phyloP scores from a whole-genome alignment of 192 early-diverging fungal genomes.

The Chytriomyces sp. region DNA sequence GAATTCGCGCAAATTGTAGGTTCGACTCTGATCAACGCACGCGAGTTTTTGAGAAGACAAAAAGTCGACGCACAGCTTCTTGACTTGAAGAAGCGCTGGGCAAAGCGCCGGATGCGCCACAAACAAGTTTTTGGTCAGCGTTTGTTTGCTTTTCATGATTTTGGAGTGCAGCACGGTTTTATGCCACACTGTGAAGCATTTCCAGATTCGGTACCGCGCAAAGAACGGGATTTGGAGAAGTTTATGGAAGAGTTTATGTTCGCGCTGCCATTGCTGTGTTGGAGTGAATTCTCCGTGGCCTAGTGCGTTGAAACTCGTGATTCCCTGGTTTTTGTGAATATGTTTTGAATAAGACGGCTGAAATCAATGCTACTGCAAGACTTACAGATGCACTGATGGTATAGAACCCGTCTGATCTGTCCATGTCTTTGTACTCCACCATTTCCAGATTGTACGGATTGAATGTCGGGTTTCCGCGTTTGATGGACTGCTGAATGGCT shows the following conservation, averaged over 20 bases:
- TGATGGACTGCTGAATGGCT: constrained; percentile 36
- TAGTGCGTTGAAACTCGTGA: constrained; percentile 54
- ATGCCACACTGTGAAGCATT: constrained; percentile 63
- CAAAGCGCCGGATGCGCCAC: constrained; percentile 56
- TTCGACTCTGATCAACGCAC: constrained; percentile 37
- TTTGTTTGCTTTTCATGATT: constrained; percentile 43
- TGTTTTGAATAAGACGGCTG: constrained; percentile 13
- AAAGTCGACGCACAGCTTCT: constrained; percentile 41
- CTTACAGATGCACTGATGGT: constrained; percentile 55
- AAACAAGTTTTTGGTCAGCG: constrained; percentile 53
- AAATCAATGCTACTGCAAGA: neutral
- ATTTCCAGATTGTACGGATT: constrained; percentile 63
- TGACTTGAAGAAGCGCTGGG: constrained; percentile 45
- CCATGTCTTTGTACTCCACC: constrained; percentile 51
- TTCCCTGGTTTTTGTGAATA: constrained; percentile 43
- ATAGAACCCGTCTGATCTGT: constrained; percentile 52
- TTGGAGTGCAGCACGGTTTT: constrained; percentile 55
- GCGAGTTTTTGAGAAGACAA: constrained; percentile 41
- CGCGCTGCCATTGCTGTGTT: constrained; percentile 57
- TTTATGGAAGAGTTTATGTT: constrained; percentile 58
- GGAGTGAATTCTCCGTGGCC: constrained; percentile 64
- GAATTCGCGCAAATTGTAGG: constrained; percentile 55
- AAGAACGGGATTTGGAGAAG: constrained; percentile 63
- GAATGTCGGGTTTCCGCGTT: constrained; percentile 42
- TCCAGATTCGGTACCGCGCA: constrained; percentile 61